These are phyloP conservation scores for Sugiyamaella valdiviana DNA, from an alignment of 805 yeast genomes.

Conservation along the genomic window DNA sequence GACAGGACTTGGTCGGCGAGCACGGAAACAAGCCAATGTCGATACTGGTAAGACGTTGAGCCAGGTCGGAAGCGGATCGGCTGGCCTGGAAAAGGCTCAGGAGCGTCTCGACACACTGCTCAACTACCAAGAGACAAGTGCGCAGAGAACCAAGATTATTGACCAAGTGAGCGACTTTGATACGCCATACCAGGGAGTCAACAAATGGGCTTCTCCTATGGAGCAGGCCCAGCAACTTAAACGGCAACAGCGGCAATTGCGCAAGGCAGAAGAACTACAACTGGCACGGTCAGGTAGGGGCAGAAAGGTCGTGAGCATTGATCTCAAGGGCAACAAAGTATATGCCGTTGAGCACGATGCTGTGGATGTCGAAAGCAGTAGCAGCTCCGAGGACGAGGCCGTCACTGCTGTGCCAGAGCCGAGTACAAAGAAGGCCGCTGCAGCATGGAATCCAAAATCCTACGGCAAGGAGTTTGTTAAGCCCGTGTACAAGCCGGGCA, in stretches of 20 bases:
- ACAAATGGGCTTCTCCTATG: constrained; percentile 74
- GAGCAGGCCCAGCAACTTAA: constrained; percentile 85
- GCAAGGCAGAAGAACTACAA: constrained; percentile 57
- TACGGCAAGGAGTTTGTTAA: constrained; percentile 19
- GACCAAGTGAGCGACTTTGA: constrained; percentile 91
- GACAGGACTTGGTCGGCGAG: constrained; percentile 32
- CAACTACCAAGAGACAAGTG: constrained; percentile 76
- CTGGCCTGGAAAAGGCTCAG: constrained; percentile 56
- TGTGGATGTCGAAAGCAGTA: constrained; percentile 16
- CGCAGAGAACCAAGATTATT: constrained; percentile 84
- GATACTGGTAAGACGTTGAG: constrained; percentile 20
- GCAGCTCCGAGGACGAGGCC: constrained; percentile 17
- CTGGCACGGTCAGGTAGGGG: constrained; percentile 65
- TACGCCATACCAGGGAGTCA: constrained; percentile 46
- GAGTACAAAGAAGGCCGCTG: constrained; percentile 7
- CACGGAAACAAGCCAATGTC: constrained; percentile 35
- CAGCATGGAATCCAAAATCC: constrained; percentile 15
- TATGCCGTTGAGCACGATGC: constrained; percentile 15
- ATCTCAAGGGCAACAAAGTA: constrained; percentile 76
- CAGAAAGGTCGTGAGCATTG: constrained; percentile 66
- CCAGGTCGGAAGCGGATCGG: constrained; percentile 42
- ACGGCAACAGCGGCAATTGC: constrained; percentile 69
- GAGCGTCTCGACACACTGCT: constrained; percentile 65
- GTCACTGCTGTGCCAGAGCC: constrained; percentile 5
- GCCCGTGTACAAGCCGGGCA: constrained; percentile 11